Evolutionary conservation across 2,329 filamentous ascomycete species (phyloP).

Genomic region (Eutypella sp.): DNA sequence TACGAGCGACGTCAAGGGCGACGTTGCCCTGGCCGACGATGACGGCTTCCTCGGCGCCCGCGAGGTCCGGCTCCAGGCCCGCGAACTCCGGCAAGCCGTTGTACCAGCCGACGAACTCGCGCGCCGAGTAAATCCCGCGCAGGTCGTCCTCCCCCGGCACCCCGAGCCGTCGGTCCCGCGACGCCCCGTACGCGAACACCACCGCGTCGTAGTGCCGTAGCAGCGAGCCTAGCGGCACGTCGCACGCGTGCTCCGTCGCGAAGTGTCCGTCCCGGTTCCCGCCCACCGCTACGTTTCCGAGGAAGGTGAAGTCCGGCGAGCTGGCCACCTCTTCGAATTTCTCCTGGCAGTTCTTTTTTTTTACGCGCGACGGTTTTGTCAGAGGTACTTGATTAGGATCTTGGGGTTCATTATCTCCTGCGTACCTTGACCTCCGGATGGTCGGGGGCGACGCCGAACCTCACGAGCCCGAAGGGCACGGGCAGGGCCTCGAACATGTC

Average conservation of each 20-base stretch:
- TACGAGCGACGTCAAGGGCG: conserved; percentile 86
- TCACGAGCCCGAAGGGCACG: conserved; percentile 85
- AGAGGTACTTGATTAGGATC: neutral
- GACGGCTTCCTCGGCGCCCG: conserved; percentile 73
- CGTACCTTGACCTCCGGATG: conserved; percentile 95
- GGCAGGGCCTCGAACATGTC: conserved; percentile 97
- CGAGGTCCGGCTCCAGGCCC: conserved; percentile 66
- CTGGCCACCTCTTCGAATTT: conserved; percentile 86
- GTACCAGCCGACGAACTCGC: conserved; percentile 97
- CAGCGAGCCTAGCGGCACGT: conserved; percentile 62
- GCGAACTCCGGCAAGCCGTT: conserved; percentile 86
- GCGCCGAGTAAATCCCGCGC: conserved; percentile 75
- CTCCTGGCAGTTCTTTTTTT: conserved; percentile 83
- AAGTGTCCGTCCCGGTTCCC: conserved; percentile 40
- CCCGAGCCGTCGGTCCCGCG: conserved; percentile 71
- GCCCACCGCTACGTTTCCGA: conserved; percentile 85
- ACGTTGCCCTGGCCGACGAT: conserved; percentile 96
- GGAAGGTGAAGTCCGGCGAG: conserved; percentile 79
- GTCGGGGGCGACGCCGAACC: conserved; percentile 95
- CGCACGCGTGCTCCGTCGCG: conserved; percentile 39
- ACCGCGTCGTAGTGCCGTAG: conserved; percentile 86
- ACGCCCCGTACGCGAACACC: conserved; percentile 88
- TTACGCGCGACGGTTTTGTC: neutral
- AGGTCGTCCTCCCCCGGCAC: conserved; percentile 74
- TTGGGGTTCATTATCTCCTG: conserved; percentile 1